Conservation (phyloP, 2,329 filamentous ascomycete species). For the Fusarium sp. region DNA sequence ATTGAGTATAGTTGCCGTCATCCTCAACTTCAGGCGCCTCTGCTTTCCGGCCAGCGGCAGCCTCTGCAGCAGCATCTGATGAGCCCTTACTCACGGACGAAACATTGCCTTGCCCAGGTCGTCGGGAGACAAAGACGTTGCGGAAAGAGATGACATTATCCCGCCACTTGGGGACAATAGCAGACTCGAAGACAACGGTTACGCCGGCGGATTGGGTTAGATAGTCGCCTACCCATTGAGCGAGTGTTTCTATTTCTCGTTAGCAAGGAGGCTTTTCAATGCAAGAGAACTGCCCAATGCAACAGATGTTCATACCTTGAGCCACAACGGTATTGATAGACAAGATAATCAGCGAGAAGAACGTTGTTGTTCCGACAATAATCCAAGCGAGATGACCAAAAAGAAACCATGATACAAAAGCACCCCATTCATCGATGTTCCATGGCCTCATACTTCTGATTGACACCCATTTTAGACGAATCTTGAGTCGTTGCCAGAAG, state of each 20-base stretch:
- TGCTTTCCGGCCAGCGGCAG: conserved; percentile 75
- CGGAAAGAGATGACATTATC: conserved; percentile 96
- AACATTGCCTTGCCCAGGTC: conserved; percentile 79
- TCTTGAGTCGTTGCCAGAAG: conserved; percentile 89
- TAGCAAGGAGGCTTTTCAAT: neutral
- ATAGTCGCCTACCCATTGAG: conserved; percentile 94
- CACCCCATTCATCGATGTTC: conserved; percentile 96
- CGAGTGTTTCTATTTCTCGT: conserved; percentile 79
- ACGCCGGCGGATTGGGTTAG: conserved; percentile 92
- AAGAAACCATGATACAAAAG: conserved; percentile 93
- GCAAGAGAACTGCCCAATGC: neutral
- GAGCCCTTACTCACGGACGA: conserved; percentile 94
- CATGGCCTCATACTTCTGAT: conserved; percentile 94
- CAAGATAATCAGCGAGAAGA: conserved; percentile 91
- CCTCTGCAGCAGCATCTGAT: conserved; percentile 85
- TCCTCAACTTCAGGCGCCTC: conserved; percentile 64
- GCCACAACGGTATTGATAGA: conserved; percentile 96
- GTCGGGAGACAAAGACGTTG: conserved; percentile 93
- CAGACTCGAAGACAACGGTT: conserved; percentile 95
- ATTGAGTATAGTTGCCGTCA: conserved; percentile 97
- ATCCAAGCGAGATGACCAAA: conserved; percentile 95
- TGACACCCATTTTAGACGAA: conserved; percentile 97
- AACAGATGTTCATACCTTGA: conserved; percentile 69
- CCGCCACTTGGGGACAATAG: conserved; percentile 95
- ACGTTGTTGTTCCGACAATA: conserved; percentile 95